These are phyloP conservation scores for Sporothrix inflata DNA, from an alignment of 2,329 filamentous ascomycete genomes.

Conservation along the genomic window DNA sequence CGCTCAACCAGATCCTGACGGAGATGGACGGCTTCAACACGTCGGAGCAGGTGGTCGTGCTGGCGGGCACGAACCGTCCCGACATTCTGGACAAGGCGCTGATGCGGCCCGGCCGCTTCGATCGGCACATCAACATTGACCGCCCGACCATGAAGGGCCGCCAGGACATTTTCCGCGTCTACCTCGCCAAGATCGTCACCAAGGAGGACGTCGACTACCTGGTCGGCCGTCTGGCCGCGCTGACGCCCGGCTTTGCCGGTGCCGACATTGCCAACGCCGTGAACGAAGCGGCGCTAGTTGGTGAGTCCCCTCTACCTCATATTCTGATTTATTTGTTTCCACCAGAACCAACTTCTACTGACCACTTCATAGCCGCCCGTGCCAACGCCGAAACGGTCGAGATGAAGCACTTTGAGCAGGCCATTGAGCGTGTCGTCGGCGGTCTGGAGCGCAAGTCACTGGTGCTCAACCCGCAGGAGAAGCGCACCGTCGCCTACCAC, in stretches of 20 bases:
- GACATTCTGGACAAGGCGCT: slow-evolving; percentile 94
- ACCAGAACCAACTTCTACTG: neutral
- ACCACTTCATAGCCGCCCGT: slow-evolving; percentile 69
- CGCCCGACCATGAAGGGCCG: slow-evolving; percentile 94
- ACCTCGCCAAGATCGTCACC: slow-evolving; percentile 92
- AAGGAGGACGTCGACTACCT: slow-evolving; percentile 86
- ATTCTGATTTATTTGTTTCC: slow-evolving; percentile 9
- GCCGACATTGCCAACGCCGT: slow-evolving; percentile 98
- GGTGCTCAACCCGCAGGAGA: slow-evolving; percentile 90
- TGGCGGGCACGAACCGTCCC: slow-evolving; percentile 94
- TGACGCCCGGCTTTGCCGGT: slow-evolving; percentile 95
- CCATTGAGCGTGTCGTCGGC: slow-evolving; percentile 95
- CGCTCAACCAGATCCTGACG: slow-evolving; percentile 95
- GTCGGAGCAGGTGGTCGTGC: slow-evolving; percentile 90
- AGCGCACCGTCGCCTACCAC: slow-evolving; percentile 61
- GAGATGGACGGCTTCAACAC: slow-evolving; percentile 99
- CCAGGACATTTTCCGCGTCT: slow-evolving; percentile 93
- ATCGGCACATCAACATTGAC: slow-evolving; percentile 94
- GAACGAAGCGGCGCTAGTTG: slow-evolving; percentile 95
- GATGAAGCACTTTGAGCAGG: slow-evolving; percentile 93
- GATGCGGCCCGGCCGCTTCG: slow-evolving; percentile 95
- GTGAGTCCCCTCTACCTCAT: slow-evolving; percentile 55
- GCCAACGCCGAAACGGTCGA: slow-evolving; percentile 76
- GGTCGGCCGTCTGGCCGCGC: slow-evolving; percentile 82
- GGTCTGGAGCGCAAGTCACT: slow-evolving; percentile 97